phyloP scores from a whole-genome alignment of 2,329 filamentous ascomycete genomes.

The Aureobasidium sp. region DNA sequence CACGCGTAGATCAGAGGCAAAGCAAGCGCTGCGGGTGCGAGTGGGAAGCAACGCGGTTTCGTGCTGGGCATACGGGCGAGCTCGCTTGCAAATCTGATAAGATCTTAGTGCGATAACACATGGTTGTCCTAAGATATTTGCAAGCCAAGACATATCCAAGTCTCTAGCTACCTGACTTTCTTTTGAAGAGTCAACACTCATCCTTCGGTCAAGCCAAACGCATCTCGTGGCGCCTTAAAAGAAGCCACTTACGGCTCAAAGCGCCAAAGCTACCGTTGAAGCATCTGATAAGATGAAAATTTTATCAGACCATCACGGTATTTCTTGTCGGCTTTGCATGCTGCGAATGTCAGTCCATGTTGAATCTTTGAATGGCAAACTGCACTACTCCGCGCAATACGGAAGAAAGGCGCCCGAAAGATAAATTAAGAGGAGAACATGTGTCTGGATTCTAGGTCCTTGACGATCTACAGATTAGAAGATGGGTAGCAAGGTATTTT shows the following conservation, averaged over 20 bases:
- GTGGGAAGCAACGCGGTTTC: neutral
- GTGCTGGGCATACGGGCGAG: neutral
- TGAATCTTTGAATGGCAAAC: too few relatives aligned
- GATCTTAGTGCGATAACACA: neutral
- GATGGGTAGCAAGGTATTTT: neutral
- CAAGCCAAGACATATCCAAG: neutral
- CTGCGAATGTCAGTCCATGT: neutral
- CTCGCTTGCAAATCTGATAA: conserved; percentile 10
- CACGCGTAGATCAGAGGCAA: neutral
- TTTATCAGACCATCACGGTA: conserved; percentile 7
- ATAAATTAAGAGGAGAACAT: too few relatives aligned
- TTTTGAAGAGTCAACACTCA: neutral
- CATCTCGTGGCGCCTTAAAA: neutral
- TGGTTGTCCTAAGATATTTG: neutral
- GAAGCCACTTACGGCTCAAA: neutral
- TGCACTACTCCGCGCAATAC: neutral
- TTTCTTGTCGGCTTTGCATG: neutral
- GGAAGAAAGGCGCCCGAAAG: too few relatives aligned
- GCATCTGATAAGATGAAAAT: conserved; percentile 9
- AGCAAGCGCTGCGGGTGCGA: neutral
- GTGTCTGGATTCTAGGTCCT: too few relatives aligned
- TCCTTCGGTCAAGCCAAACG: neutral
- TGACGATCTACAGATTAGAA: neutral
- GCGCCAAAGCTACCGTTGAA: neutral
- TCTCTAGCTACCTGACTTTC: neutral